Evolutionary conservation across 2,329 filamentous ascomycete species (phyloP), one percentile per base, ranked within the genome.

Genomic region (Colletotrichum coccodes): DNA sequence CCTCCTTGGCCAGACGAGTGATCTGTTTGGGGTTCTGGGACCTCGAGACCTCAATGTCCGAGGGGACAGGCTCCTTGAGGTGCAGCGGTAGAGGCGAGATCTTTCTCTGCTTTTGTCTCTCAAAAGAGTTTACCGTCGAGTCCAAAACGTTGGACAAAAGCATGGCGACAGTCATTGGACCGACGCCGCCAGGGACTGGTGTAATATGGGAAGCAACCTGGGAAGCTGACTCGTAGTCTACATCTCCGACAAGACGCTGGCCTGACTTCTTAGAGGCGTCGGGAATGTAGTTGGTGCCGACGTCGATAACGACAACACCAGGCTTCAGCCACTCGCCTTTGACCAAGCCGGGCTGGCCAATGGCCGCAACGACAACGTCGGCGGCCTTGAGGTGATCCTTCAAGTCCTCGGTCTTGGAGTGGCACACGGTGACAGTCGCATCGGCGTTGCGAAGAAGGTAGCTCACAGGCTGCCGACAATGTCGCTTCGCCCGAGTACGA

Each of bases 101-200:
- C 73, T 89, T 90, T 68, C 96, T 89, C 71, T 91, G 86, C 82
- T 94, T 97, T 79, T 97, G 92, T 70, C 89, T 89, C 72, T 96
- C 93, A 72, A 96, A 96, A 77, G 94, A 95, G 65, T 88, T 84
- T 56, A 91, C 92, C 40, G 96, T 92, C 38, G 95, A 91, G 74
- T 95, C 92, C 63, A 98, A 92, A 9, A 98, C 95, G 77, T 99
- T 99, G 81, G 97, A 93, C 75, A 99, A 85, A 54, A 99, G 86
- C 96, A 99, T 99, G 69, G 96, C 96, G 71, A 99, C 95, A 3
- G 96, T 99, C 96, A 99, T 99, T 58, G 96, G 96, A 0, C 96
- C 96, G 68, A 99, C 96, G 80, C 96, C 96, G 65, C 96, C 96
- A 1, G 96, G 96, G 2, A 99, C 96, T 1, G 96, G 96, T 3